Base-by-base conservation (phyloP, 768 basidiomycete species). In the Tulasnella sp. region DNA sequence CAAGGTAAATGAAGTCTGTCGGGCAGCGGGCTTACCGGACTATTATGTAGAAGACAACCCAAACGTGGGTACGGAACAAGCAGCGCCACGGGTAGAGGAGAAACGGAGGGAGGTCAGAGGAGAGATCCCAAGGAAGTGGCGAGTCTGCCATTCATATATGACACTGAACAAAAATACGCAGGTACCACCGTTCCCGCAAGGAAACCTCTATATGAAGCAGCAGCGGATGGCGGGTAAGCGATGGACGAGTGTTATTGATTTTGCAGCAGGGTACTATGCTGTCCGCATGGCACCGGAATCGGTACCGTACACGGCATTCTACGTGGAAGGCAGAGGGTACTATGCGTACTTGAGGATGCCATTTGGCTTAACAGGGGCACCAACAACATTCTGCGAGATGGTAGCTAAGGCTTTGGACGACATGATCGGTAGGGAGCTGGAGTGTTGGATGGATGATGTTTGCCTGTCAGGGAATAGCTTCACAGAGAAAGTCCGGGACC, bases 391-490 rank as follows among this genome's bases (percentile, higher is more conserved):
- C 76, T 83, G 78, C 68, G 80, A 82, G 44, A 82, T 81, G 83
- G 79, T 80, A 56, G 78, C 80, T 5, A 80, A 24, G 19, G 80
- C 79, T 16, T 80, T 80, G 82, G 48, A 75, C 0, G 79, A 80
- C n/a, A 71, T 80, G 0, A 81, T 82, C 24, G 76, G 80, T 0
- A 76, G 77, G 10, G 80, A 81, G 24, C 52, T 87, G 24, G 86
- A 87, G 73, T 77, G 85, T 7, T 87, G 87, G 24, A 85, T 88
- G 0, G 87, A 88, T 62, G 85, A 89, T 76, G 84, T 86, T 0
- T 85, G 83, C 0, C 56, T 83, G 6, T 84, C 85, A 24, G 85
- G 81, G 0, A 84, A 88, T 81, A 74, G 58, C 0, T 87, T 88
- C 75, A 82, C 84, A 1, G 82, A 82, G 27, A 81, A 81, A 38